Evolutionary conservation across 2,329 filamentous ascomycete genomes (phyloP), one percentile per base, ranked within the genome.

Genomic region (Dactylellina leptospora): DNA sequence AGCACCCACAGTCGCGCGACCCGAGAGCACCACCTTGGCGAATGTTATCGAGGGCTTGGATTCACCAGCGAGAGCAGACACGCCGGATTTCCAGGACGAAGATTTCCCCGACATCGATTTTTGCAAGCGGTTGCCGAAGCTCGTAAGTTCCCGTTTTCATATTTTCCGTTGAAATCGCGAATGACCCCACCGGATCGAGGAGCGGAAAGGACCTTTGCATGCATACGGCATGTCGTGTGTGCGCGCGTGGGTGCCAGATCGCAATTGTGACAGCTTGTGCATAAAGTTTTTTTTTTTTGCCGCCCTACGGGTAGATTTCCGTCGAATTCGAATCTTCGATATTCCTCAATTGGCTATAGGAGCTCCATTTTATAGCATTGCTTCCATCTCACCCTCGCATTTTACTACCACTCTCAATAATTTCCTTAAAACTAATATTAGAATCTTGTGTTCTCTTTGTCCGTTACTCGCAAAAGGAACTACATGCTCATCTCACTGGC

Each of bases 401-500:
- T 45, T 45, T 45, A 16, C 48, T 56, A 20, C 47, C 42, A 11
- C 30, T 56, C 40, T 36, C n/a, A 28, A 28, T n/a, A 42, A 61
- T 53, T 68, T 44, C 25, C 69, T 54, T 45, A 44, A 60, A 74
- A 69, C 74, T 75, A 56, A 75, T 63, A 33, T 48, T 25, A 16
- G 56, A 30, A 47, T 59, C 11, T 63, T 47, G 23, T 61, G 20
- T 64, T 72, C 54, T 61, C 48, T 64, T 58, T 54, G 18, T 33
- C 30, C 30, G 30, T 6, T 13, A 36, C 16, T 48, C 60, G 20
- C 54, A 64, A 50, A 72, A 76, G 75, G 76, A 92, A 88, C 85
- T 93, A 58, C 91, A 95, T 77, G 90, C 91, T 73, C 90, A 95
- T 79, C 83, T 95, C 45, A 90, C 87, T 40, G 90, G 91, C 58